Percentiles rank a stretch among this genome's conserved stretches.
Evolutionary conservation across 2,329 filamentous ascomycete genomes (phyloP).

Genomic region (Talaromyces sp.): DNA sequence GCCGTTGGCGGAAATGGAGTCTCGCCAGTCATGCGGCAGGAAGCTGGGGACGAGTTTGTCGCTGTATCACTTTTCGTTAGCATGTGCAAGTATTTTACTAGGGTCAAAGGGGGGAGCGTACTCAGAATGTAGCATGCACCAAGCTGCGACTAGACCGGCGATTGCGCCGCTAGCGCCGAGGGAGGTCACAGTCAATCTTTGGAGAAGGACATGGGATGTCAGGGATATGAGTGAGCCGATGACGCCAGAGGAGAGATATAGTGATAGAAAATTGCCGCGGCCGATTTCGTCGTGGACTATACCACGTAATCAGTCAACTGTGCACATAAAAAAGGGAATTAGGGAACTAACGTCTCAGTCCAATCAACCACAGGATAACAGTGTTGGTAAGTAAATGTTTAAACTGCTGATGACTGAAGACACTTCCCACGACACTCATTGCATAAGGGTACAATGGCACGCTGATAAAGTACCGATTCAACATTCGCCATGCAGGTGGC

Average conservation of each 20-base stretch:
- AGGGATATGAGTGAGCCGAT: conserved; percentile 49
- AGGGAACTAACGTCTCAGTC: conserved; percentile 43
- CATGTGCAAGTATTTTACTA: not conserved
- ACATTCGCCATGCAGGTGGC: conserved; percentile 53
- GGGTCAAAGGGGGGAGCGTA: conserved; percentile 25
- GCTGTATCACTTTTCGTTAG: conserved; percentile 23
- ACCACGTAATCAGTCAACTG: not conserved
- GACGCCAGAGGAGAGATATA: conserved; percentile 50
- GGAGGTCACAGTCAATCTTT: conserved; percentile 45
- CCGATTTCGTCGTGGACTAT: conserved; percentile 55
- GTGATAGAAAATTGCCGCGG: conserved; percentile 53
- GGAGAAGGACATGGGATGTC: conserved; percentile 41
- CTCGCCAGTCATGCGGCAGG: conserved; percentile 38
- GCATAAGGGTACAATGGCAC: conserved; percentile 53
- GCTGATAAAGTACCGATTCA: conserved; percentile 57
- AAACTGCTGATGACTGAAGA: conserved; percentile 56
- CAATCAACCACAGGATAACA: conserved; percentile 53
- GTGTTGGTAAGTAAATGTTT: conserved; percentile 55
- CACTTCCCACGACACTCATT: conserved; percentile 51
- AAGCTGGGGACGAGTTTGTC: conserved; percentile 36
- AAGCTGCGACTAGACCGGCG: conserved; percentile 49
- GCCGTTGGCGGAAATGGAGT: conserved; percentile 43
- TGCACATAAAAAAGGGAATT: not conserved
- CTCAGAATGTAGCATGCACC: conserved; percentile 48
- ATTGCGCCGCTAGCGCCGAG: conserved; percentile 53